Evolutionary conservation across 169 alveolate species (phyloP).

Genomic region (Condylostoma magnum): DNA sequence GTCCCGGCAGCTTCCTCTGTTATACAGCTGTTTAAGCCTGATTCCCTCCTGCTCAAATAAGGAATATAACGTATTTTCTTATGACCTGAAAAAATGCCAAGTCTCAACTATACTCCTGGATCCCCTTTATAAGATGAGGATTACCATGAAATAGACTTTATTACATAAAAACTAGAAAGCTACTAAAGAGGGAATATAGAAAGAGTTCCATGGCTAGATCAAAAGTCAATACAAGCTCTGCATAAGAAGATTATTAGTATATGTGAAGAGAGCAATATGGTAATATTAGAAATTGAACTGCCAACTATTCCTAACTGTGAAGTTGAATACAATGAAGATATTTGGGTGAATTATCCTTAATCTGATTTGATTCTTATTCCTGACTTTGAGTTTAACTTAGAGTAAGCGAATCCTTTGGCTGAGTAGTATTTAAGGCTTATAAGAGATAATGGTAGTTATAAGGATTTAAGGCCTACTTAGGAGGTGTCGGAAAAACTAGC

Average conservation of each 20-base stretch:
- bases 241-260: constrained; percentile 38
- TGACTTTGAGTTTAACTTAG: constrained; percentile 44
- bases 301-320: constrained; percentile 44
- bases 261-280: constrained; percentile 33
- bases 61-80: background rate
- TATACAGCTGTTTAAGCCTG: too few species aligned
- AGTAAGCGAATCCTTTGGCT: constrained; percentile 60
- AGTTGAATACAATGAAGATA: constrained; percentile 22
- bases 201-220: constrained; percentile 14
- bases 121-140: background rate
- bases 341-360: constrained; percentile 34
- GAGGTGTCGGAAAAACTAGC: constrained; percentile 30
- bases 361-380: constrained; percentile 48
- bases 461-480: constrained; percentile 42
- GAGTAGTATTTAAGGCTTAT: constrained; percentile 55
- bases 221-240: constrained; percentile 32
- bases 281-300: constrained; percentile 48
- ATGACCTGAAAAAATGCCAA: constrained; percentile 10
- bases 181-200: background rate
- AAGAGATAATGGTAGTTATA: constrained; percentile 42
- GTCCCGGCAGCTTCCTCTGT: too few species aligned
- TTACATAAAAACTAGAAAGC: background rate
- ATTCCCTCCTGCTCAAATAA: background rate
- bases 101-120: background rate
- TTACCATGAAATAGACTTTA: background rate